These are phyloP conservation scores for Epicoccum nigrum DNA, from an alignment of 2,329 filamentous ascomycete genomes.

Conservation along the genomic window DNA sequence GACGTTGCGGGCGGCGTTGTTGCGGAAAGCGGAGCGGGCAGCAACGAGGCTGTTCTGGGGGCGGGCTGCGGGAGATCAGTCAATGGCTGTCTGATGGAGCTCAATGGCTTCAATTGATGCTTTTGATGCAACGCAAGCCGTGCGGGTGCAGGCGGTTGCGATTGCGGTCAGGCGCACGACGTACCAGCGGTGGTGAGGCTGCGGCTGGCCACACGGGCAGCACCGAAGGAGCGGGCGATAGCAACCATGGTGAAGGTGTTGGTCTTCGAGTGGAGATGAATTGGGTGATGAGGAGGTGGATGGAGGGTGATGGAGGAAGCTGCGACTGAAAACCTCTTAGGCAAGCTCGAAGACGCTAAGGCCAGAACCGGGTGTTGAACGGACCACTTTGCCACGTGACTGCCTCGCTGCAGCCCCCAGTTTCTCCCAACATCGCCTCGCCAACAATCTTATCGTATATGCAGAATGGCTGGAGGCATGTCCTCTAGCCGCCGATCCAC, in stretches of 20 bases:
- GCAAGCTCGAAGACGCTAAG: slow-evolving; percentile 29
- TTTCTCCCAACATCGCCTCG: slow-evolving; percentile 17
- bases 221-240: slow-evolving; percentile 49
- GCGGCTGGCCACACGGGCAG: slow-evolving; percentile 50
- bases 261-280: slow-evolving; percentile 50
- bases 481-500: neutral
- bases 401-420: slow-evolving; percentile 3
- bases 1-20: slow-evolving; percentile 49
- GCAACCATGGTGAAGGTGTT: slow-evolving; percentile 49
- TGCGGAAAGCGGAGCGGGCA: slow-evolving; percentile 50
- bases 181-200: slow-evolving; percentile 48
- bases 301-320: slow-evolving; percentile 19
- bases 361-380: slow-evolving; percentile 17
- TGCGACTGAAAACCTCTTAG: slow-evolving; percentile 13
- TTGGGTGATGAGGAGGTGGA: slow-evolving; percentile 31
- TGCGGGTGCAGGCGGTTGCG: slow-evolving; percentile 41
- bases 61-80: slow-evolving; percentile 41
- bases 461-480: neutral
- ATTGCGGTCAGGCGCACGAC: slow-evolving; percentile 25
- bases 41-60: slow-evolving; percentile 48
- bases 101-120: slow-evolving; percentile 33
- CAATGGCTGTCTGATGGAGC: slow-evolving; percentile 42
- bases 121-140: slow-evolving; percentile 37
- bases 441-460: slow-evolving; percentile 16
- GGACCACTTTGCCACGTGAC: slow-evolving; percentile 11